These are phyloP conservation scores for Hyphodiscus sp. DNA, from an alignment of 2,329 filamentous ascomycete genomes.

Conservation along the genomic window DNA sequence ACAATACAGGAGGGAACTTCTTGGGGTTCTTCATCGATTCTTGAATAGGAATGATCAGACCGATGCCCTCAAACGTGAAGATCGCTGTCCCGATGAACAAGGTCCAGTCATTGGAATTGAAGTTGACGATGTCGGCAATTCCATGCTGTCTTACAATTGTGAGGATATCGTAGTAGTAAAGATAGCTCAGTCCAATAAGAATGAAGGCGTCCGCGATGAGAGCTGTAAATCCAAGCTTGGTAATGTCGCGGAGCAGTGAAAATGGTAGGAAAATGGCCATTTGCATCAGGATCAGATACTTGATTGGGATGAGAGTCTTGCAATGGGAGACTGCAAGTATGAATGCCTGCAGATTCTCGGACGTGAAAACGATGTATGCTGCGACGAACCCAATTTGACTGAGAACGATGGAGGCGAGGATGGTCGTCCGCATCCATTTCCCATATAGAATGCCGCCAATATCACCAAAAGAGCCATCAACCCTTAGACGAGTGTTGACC, in stretches of 20 bases:
- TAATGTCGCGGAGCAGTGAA: constrained; percentile 90
- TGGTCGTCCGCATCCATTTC: constrained; percentile 79
- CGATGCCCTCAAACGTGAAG: constrained; percentile 97
- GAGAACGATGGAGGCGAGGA: constrained; percentile 86
- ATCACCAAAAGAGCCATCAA: constrained; percentile 95
- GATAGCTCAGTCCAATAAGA: constrained; percentile 80
- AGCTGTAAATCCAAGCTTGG: constrained; percentile 92
- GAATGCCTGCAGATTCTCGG: constrained; percentile 91
- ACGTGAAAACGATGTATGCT: constrained; percentile 94
- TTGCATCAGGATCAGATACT: constrained; percentile 87
- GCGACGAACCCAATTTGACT: constrained; percentile 94
- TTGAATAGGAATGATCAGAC: constrained; percentile 95
- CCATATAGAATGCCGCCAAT: constrained; percentile 91
- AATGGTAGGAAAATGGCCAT: constrained; percentile 93
- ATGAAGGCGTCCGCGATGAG: constrained; percentile 94
- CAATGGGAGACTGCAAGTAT: constrained; percentile 87
- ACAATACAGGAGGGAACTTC: constrained; percentile 86
- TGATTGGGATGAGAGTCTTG: constrained; percentile 76
- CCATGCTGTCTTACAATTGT: constrained; percentile 70
- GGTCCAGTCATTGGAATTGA: constrained; percentile 91
- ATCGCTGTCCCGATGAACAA: constrained; percentile 98
- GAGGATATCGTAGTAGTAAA: constrained; percentile 91
- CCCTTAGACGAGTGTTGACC: constrained; percentile 74
- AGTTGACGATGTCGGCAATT: constrained; percentile 78
- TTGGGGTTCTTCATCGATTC: constrained; percentile 89